Evolutionary conservation across 139 green algal genomes (phyloP).

Genomic region (Picochlorum sp.): DNA sequence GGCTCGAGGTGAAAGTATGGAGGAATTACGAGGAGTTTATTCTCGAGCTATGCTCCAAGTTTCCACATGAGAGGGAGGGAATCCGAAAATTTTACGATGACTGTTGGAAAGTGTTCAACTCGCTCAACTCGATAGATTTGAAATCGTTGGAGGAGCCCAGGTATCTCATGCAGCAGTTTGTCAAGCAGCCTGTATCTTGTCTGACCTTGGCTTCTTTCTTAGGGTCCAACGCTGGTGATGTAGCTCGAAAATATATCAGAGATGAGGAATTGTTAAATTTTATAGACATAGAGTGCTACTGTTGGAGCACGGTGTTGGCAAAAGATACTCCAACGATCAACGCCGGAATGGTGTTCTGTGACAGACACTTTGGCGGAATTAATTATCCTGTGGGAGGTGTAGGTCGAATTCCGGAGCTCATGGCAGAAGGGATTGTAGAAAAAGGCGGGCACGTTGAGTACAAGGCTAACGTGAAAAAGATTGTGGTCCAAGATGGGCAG

Average conservation of each 20-base stretch:
- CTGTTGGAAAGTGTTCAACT: conserved; percentile 83
- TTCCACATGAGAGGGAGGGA: conserved; percentile 78
- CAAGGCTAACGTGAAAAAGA: conserved; percentile 81
- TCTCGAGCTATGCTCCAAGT: conserved; percentile 61
- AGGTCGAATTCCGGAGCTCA: conserved; percentile 66
- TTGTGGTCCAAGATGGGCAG: conserved; percentile 52
- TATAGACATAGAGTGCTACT: conserved; percentile 97
- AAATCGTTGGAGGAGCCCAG: conserved; percentile 89
- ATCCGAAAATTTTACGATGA: conserved; percentile 89
- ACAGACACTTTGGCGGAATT: conserved; percentile 89
- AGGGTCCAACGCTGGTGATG: conserved; percentile 75
- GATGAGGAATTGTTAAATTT: conserved; percentile 85
- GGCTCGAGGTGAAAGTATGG: conserved; percentile 74
- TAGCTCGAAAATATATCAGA: conserved; percentile 76
- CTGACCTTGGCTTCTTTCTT: conserved; percentile 74
- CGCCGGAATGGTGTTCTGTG: conserved; percentile 81
- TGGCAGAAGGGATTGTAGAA: conserved; percentile 63
- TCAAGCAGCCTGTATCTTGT: conserved; percentile 61
- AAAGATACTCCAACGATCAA: conserved; percentile 94
- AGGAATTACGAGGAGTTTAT: conserved; percentile 85
- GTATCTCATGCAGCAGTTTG: conserved; percentile 78
- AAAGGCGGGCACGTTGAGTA: conserved; percentile 74
- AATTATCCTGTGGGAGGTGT: conserved; percentile 92
- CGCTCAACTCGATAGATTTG: conserved; percentile 82
- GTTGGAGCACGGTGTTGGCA: conserved; percentile 83